A percentile compares a stretch with the other conserved stretches of the same genome.
These are phyloP conservation scores for Avena sativa DNA, from an alignment of 176 grass and related monocot genomes.

Conservation along the genomic window DNA sequence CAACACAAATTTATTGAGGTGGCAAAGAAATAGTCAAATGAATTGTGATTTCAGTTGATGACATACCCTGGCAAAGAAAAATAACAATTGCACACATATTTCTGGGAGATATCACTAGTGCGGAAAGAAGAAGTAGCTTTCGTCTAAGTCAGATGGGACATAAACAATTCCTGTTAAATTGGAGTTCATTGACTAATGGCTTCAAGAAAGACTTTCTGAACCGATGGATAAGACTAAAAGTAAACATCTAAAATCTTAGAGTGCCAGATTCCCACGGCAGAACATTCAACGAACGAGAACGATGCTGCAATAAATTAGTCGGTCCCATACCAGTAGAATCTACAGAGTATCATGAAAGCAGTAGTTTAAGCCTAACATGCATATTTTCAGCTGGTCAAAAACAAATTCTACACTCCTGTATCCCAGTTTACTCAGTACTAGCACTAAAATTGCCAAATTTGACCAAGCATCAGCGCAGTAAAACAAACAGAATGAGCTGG, in stretches of 20 bases:
- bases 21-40: background rate
- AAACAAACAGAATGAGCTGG: background rate
- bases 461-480: background rate
- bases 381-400: constrained; percentile 27
- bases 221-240: constrained; percentile 41
- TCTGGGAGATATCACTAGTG: background rate
- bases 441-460: background rate
- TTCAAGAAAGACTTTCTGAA: background rate
- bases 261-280: constrained; percentile 50
- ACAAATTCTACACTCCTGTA: background rate
- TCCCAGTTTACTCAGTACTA: background rate
- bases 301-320: constrained; percentile 37
- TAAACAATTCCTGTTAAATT: constrained; percentile 22
- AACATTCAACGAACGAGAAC: constrained; percentile 40
- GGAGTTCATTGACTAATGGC: constrained; percentile 33
- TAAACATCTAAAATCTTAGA: constrained; percentile 10
- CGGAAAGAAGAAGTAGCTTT: background rate
- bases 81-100: background rate
- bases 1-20: constrained; percentile 21
- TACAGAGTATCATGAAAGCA: constrained; percentile 22
- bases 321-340: constrained; percentile 33
- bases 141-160: background rate
- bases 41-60: constrained; percentile 30
- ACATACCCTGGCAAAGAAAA: constrained; percentile 4
- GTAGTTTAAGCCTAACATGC: background rate